Conservation (phyloP, 768 basidiomycete species). For the Termitomyces eurrhizus region DNA sequence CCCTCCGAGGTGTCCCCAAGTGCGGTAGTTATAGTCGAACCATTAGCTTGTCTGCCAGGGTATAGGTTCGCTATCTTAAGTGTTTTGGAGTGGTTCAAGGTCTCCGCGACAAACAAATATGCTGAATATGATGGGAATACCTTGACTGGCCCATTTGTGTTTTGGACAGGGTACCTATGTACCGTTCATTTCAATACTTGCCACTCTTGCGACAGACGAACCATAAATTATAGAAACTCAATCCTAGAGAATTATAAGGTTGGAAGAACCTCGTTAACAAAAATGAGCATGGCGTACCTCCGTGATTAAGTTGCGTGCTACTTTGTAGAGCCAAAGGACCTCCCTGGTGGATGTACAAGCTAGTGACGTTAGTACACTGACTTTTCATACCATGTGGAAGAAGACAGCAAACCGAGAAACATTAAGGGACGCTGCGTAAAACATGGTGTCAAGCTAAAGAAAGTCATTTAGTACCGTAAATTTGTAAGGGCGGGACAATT, state of each 20-base stretch:
- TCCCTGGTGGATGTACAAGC: conserved; percentile 53
- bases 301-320: conserved; percentile 45
- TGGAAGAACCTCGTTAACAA: background rate
- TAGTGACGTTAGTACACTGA: conserved; percentile 13
- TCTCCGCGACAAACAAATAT: conserved; percentile 48
- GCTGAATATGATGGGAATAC: conserved; percentile 52
- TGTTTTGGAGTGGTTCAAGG: conserved; percentile 39
- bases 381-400: background rate
- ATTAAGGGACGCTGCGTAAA: conserved; percentile 48
- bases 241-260: conserved; percentile 17
- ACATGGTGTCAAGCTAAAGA: conserved; percentile 37
- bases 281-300: conserved; percentile 26
- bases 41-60: conserved; percentile 48
- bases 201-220: conserved; percentile 14
- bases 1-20: conserved; percentile 43
- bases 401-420: conserved; percentile 35
- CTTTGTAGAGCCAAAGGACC: conserved; percentile 49
- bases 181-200: background rate
- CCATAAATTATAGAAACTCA: conserved; percentile 48
- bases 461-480: background rate
- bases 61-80: conserved; percentile 46
- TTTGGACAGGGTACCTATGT: conserved; percentile 44
- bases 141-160: conserved; percentile 42
- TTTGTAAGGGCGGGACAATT: background rate
- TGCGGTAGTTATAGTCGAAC: conserved; percentile 48